phyloP scores from a whole-genome alignment of 1,284 basidiomycete genomes.

The Boletus sp. region DNA sequence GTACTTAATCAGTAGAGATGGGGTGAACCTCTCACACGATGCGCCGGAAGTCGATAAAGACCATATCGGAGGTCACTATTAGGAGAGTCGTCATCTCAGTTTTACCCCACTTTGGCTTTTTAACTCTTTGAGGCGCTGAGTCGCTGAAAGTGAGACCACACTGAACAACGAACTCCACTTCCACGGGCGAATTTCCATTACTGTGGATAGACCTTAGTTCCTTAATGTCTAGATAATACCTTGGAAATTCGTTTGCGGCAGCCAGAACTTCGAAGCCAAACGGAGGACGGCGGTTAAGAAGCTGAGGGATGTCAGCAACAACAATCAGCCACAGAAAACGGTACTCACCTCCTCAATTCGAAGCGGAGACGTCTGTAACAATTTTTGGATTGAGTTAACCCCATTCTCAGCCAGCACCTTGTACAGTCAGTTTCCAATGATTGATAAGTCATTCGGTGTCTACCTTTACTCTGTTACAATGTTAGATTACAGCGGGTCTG shows the following conservation, averaged over 20 bases:
- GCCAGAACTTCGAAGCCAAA: constrained; percentile 69
- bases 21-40: constrained; percentile 53
- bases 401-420: constrained; percentile 74
- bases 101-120: constrained; percentile 46
- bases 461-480: constrained; percentile 53
- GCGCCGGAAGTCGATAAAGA: constrained; percentile 73
- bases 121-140: constrained; percentile 31
- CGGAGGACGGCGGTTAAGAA: constrained; percentile 70
- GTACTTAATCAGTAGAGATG: constrained; percentile 3
- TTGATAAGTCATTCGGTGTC: background rate
- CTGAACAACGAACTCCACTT: constrained; percentile 57
- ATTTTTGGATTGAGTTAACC: constrained; percentile 57
- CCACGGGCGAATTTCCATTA: constrained; percentile 52
- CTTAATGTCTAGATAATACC: constrained; percentile 52
- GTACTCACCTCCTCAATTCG: constrained; percentile 60
- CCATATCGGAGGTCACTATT: constrained; percentile 68
- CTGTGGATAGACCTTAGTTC: constrained; percentile 43
- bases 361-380: constrained; percentile 55
- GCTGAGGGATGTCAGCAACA: constrained; percentile 39
- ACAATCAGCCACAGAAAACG: background rate
- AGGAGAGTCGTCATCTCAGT: constrained; percentile 67
- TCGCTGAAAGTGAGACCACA: constrained; percentile 48
- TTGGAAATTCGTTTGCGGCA: constrained; percentile 60
- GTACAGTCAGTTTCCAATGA: constrained; percentile 4
- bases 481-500: constrained; percentile 1